phyloP scores from a whole-genome alignment of 2,329 filamentous ascomycete genomes.

The Daldinia eschscholtzii region DNA sequence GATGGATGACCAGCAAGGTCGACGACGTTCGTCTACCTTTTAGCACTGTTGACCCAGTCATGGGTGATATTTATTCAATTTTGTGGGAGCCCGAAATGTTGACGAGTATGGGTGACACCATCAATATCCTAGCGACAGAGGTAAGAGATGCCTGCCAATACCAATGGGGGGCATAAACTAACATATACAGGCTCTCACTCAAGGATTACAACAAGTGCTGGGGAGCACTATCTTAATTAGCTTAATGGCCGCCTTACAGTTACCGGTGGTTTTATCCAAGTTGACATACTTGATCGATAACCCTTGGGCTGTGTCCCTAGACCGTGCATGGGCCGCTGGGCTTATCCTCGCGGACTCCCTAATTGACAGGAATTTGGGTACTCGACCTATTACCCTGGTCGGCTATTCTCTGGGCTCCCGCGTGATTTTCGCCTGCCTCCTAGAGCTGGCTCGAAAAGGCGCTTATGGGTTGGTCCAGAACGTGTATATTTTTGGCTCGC shows the following conservation, averaged over 20 bases:
- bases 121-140: slow-evolving; percentile 98
- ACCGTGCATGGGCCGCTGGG: slow-evolving; percentile 87
- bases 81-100: slow-evolving; percentile 99
- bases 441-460: slow-evolving; percentile 85
- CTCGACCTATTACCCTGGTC: slow-evolving; percentile 90
- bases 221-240: slow-evolving; percentile 89
- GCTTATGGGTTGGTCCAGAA: slow-evolving; percentile 92
- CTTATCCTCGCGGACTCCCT: slow-evolving; percentile 95
- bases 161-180: slow-evolving; percentile 39
- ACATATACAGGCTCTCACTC: slow-evolving; percentile 82
- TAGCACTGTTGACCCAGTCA: slow-evolving; percentile 95
- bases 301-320: slow-evolving; percentile 96
- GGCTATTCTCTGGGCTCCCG: slow-evolving; percentile 94
- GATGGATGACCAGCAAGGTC: slow-evolving; percentile 98
- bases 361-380: slow-evolving; percentile 90
- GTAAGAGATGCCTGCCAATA: slow-evolving; percentile 63
- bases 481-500: slow-evolving; percentile 93
- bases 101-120: slow-evolving; percentile 96
- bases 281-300: slow-evolving; percentile 97
- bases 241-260: slow-evolving; percentile 91
- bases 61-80: slow-evolving; percentile 98
- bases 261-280: slow-evolving; percentile 94
- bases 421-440: slow-evolving; percentile 91
- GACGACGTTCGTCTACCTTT: slow-evolving; percentile 96
- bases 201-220: slow-evolving; percentile 94